Conservation (phyloP, 2,329 filamentous ascomycete species). For the Cladosporium sp. region DNA sequence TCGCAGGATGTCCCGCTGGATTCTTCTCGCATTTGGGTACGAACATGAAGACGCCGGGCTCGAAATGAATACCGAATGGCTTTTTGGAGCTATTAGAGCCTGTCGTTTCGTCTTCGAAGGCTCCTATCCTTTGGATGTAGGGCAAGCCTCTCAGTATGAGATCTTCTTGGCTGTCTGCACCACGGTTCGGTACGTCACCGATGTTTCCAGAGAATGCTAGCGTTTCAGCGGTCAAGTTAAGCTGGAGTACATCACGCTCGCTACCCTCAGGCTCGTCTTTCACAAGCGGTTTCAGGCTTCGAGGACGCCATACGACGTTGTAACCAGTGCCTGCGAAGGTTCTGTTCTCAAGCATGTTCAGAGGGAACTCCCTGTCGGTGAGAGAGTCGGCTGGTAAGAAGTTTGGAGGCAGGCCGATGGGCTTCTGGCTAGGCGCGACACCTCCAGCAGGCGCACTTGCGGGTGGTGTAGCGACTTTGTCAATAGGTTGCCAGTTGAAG, state of each 20-base stretch:
- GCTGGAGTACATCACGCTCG: conserved; percentile 34
- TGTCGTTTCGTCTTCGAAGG: conserved; percentile 26
- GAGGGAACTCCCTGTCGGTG: neutral
- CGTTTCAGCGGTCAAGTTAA: conserved; percentile 38
- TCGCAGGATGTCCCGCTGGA: conserved; percentile 17
- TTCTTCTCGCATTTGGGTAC: conserved; percentile 26
- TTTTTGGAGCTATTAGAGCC: neutral
- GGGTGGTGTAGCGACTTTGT: too few relatives aligned
- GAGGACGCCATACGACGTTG: conserved; percentile 39
- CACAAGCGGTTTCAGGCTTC: conserved; percentile 11
- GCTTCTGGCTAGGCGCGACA: too few relatives aligned
- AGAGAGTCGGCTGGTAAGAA: too few relatives aligned
- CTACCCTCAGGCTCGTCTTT: neutral
- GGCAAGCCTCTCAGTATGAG: conserved; percentile 35
- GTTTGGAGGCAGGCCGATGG: too few relatives aligned
- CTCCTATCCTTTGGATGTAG: conserved; percentile 35
- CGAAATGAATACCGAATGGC: conserved; percentile 35
- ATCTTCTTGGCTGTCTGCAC: conserved; percentile 29
- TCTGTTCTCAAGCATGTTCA: conserved; percentile 15
- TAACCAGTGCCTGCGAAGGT: conserved; percentile 33
- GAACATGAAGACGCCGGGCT: conserved; percentile 39
- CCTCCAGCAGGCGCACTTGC: too few relatives aligned
- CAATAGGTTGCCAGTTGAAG: neutral
- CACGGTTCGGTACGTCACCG: conserved; percentile 38
- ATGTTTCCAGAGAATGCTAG: conserved; percentile 31